Percentiles rank a stretch among this genome's conserved stretches.
Conservation (phyloP, 148 eudicot species). For the Talinum fruticosum region DNA sequence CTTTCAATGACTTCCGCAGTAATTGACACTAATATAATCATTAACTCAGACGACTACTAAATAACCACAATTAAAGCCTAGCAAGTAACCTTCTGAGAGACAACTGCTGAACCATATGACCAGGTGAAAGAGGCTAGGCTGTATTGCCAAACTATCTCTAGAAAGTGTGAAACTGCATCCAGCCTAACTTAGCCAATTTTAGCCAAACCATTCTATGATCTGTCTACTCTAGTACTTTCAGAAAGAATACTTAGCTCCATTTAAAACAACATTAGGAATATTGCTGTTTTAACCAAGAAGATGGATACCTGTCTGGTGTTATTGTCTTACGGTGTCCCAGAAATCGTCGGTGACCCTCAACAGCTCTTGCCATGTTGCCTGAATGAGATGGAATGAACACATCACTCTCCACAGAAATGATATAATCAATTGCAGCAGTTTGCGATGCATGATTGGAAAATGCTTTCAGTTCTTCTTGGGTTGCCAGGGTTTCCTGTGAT, state of each 20-base stretch:
- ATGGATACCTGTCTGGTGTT: conserved; percentile 77
- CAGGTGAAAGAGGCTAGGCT: background rate
- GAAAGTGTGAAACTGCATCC: background rate
- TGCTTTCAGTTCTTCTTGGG: conserved; percentile 51
- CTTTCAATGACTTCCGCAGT: background rate
- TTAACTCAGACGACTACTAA: background rate
- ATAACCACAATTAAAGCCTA: background rate
- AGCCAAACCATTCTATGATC: background rate
- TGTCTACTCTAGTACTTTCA: background rate
- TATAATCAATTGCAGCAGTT: conserved; percentile 88
- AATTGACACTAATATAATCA: background rate
- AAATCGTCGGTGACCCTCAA: conserved; percentile 93
- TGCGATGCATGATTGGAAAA: conserved; percentile 77
- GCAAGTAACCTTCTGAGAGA: background rate
- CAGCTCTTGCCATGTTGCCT: conserved; percentile 93
- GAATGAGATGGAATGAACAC: conserved; percentile 81
- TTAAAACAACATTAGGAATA: background rate
- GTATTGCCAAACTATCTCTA: background rate
- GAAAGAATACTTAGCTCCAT: background rate
- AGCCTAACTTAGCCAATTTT: background rate
- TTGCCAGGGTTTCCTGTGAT: conserved; percentile 78
- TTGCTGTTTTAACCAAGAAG: background rate
- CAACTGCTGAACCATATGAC: background rate
- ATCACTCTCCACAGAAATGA: conserved; percentile 79
- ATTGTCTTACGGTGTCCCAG: conserved; percentile 78